Base-by-base conservation (phyloP, 768 basidiomycete genomes). In the Boletus patriciae region DNA sequence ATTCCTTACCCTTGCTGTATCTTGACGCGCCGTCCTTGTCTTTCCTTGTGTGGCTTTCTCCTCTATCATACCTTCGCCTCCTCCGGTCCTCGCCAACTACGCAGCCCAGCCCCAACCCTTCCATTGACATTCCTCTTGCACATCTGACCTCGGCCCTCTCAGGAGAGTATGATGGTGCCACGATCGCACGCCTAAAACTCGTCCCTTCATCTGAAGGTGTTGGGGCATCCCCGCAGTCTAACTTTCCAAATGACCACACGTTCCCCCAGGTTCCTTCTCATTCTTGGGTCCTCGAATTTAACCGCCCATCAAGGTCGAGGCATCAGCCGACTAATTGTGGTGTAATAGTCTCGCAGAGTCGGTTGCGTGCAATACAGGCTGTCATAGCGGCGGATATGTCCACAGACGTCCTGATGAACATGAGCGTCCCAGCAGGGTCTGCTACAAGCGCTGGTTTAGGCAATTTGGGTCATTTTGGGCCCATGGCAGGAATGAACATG, bases 231-330 rank as follows among this genome's bases (percentile, higher is more conserved):
- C 41, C 53, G 12, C 60, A 54, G 19, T 50, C 62, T 21, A 61
- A 56, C 33, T 58, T 58, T 58, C 62, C 61, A 25, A 68, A 57
- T n/a, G 70, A 72, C 23, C 50, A 65, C 19, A 31, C 38, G 6
- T 70, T 73, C 18, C 65, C 71, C 6, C 57, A 62, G 21, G 44
- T 64, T 25, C 49, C 69, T 23, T 62, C 68, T 25, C 62, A 73
- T 62, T 73, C 78, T 1, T 92, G 90, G 88, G 74, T 85, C 13
- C 79, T 92, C 23, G 88, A 90, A 66, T 91, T 92, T 63, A 88
- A 88, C 2, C 52, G 55, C n/a, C 56, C 68, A 15, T 51, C 62
- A 25, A 59, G 38, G 23, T 57, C 51, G n/a, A 60, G 60, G 38
- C 73, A 77, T 46, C 77, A 77, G 21, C 81, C 81, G 0, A 73